Evolutionary conservation across 2,329 filamentous ascomycete species (phyloP), one percentile per base, ranked within the genome.

Genomic region (Rutstroemia sp.): DNA sequence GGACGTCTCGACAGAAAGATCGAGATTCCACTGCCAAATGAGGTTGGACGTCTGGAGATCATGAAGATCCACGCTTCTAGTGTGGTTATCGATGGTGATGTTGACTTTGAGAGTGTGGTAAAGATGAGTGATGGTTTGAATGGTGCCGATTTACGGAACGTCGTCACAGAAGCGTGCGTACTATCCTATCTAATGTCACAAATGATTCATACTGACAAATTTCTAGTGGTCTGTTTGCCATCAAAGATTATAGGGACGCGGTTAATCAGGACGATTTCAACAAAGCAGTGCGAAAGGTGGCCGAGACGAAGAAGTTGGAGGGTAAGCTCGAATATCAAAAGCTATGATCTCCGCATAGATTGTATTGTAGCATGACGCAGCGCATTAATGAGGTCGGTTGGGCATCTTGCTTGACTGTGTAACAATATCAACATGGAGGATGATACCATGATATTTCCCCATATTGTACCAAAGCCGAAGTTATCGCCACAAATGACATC

Each of bases 101-200:
- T 99, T 69, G 95, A 99, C 72, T 99, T 95, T 70, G 94, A 99
- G 81, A 96, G 90, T 67, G 91, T 99, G 58, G 94, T 99, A 64
- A 99, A 99, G 84, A 99, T 99, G 94, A 96, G 92, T 67, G 94
- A 99, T 69, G 92, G 92, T 27, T 81, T 99, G 67, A 99, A 99
- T 74, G 94, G 94, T 70, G 94, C 94, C 51, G 94, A 99, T 83
- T 75, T 99, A 78, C 82, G 94, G 69, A 99, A 99, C 70, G 92
- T 99, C 52, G 92, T 99, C 52, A 99, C 94, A 14, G 94, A 99
- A 80, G 94, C 94, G 90, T 95, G 82, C 79, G 90, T 84, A 17
- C 47, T 52, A 51, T 23, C 41, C 47, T 19, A 10, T 17, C 27
- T 25, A 23, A 39, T 41, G 23, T 41, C 19, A 57, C 23, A 8